Conservation (phyloP, 1,284 basidiomycete species). For the Boletus sp. region DNA sequence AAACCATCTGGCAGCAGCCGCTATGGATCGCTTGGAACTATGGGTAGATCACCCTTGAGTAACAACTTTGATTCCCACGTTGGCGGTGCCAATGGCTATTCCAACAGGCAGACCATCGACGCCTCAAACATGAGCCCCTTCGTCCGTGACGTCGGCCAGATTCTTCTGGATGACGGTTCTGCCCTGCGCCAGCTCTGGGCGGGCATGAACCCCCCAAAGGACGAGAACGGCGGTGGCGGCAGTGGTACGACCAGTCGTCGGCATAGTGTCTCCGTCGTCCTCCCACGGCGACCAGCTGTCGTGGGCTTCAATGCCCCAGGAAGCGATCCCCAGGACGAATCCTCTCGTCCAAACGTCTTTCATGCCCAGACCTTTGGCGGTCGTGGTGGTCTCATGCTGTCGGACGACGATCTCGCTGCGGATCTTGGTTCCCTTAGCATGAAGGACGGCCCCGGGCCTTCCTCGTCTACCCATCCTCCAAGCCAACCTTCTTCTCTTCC, state of each 20-base stretch:
- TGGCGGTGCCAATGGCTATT: constrained; percentile 45
- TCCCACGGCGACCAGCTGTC: constrained; percentile 62
- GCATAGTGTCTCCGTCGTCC: constrained; percentile 84
- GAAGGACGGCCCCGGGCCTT: constrained; percentile 43
- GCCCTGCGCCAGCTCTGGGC: constrained; percentile 69
- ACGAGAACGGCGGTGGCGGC: constrained; percentile 50
- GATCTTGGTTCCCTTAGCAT: constrained; percentile 65
- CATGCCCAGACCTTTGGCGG: constrained; percentile 23
- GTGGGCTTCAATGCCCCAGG: constrained; percentile 48
- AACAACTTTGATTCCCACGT: constrained; percentile 42
- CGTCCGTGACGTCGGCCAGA: constrained; percentile 72
- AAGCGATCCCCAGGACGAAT: constrained; percentile 45
- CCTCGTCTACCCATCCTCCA: constrained; percentile 43
- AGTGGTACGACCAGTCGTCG: constrained; percentile 81
- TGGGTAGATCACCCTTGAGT: constrained; percentile 50
- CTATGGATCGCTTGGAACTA: constrained; percentile 58
- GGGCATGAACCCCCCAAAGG: constrained; percentile 53
- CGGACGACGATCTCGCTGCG: constrained; percentile 78
- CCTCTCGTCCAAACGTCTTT: constrained; percentile 27
- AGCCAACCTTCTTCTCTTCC: constrained; percentile 65
- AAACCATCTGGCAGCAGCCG: constrained; percentile 59
- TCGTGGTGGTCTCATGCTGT: constrained; percentile 58
- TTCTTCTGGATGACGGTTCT: constrained; percentile 65
- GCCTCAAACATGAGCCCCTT: constrained; percentile 78
- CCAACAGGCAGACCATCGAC: constrained; percentile 49